phyloP scores from a whole-genome alignment of 495 filamentous ascomycete species.

The Rostrohypoxylon terebratum region DNA sequence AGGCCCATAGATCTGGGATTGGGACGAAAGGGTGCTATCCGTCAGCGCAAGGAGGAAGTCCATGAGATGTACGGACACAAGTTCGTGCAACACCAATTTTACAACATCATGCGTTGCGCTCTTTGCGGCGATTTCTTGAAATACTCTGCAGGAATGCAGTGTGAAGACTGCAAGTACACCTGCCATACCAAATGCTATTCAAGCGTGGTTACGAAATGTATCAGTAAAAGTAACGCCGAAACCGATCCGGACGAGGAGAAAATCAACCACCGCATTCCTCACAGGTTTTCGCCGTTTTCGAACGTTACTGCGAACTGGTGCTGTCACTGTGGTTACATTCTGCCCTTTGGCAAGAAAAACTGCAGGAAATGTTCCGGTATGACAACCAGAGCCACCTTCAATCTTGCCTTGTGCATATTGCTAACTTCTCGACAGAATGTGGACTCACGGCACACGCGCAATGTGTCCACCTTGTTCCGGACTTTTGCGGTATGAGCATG shows the following conservation, averaged over 20 bases:
- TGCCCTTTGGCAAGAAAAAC: constrained; percentile 96
- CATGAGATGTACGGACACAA: constrained; percentile 99
- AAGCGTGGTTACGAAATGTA: constrained; percentile 99
- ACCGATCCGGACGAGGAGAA: constrained; percentile 99
- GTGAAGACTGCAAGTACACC: constrained; percentile 98
- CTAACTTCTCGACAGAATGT: constrained; percentile 75
- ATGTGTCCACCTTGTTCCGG: constrained; percentile 95
- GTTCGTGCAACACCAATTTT: constrained; percentile 97
- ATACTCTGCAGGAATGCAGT: constrained; percentile 98
- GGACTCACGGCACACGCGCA: constrained; percentile 88
- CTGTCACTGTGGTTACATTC: constrained; percentile 97
- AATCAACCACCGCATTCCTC: constrained; percentile 98
- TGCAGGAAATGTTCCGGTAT: constrained; percentile 89
- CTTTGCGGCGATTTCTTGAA: constrained; percentile 98
- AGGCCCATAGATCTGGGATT: constrained; percentile 87
- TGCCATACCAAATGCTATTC: constrained; percentile 97
- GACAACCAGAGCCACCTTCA: constrained; percentile 29
- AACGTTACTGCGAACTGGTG: constrained; percentile 99
- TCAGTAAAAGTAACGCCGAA: constrained; percentile 98
- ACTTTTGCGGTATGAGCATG: constrained; percentile 99
- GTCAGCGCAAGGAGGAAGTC: constrained; percentile 95
- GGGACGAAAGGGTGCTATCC: constrained; percentile 93
- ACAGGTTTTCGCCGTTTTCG: constrained; percentile 93
- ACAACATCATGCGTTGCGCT: constrained; percentile 99
- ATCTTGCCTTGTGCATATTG: background rate